Percentiles rank a stretch among this genome's conserved stretches.
These are phyloP conservation scores for Gremmenia infestans DNA, from an alignment of 2,329 filamentous ascomycete genomes.

Conservation along the genomic window DNA sequence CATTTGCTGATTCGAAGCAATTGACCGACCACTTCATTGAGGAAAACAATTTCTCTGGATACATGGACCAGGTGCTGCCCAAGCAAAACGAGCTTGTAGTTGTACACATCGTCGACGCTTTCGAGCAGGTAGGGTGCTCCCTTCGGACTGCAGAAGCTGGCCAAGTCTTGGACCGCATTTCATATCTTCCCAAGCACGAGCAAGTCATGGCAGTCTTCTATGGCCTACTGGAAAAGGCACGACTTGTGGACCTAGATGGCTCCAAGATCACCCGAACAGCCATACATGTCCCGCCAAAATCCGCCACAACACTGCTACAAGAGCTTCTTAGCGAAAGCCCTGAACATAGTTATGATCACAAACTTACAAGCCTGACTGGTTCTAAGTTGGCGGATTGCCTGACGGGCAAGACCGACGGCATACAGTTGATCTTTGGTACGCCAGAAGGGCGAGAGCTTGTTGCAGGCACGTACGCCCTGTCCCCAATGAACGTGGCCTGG, in stretches of 20 bases:
- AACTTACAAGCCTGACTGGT: slow-evolving; percentile 15
- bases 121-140: slow-evolving; percentile 28
- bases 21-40: slow-evolving; percentile 14
- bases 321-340: slow-evolving; percentile 30
- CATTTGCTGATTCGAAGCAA: slow-evolving; percentile 10
- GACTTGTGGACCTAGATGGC: slow-evolving; percentile 14
- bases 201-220: slow-evolving; percentile 28
- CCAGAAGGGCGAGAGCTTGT: slow-evolving; percentile 17
- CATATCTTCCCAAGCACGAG: slow-evolving; percentile 23
- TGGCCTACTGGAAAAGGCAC: slow-evolving; percentile 25
- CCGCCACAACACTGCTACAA: slow-evolving; percentile 20
- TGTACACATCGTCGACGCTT: slow-evolving; percentile 31
- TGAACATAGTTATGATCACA: slow-evolving; percentile 24
- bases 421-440: slow-evolving; percentile 25
- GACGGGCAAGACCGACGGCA: slow-evolving; percentile 16
- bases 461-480: slow-evolving; percentile 22
- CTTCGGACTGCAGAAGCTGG: slow-evolving; percentile 21
- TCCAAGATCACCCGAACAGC: slow-evolving; percentile 17
- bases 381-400: slow-evolving; percentile 17
- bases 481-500: slow-evolving; percentile 13
- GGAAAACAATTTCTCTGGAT: slow-evolving; percentile 15
- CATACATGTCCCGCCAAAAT: background rate
- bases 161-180: slow-evolving; percentile 17
- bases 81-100: slow-evolving; percentile 28
- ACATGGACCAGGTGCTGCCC: slow-evolving; percentile 27